Percentiles rank a stretch among this genome's conserved stretches.
These are phyloP conservation scores for Deinandra increscens DNA, from an alignment of 129 eudicot genomes.

Conservation along the genomic window DNA sequence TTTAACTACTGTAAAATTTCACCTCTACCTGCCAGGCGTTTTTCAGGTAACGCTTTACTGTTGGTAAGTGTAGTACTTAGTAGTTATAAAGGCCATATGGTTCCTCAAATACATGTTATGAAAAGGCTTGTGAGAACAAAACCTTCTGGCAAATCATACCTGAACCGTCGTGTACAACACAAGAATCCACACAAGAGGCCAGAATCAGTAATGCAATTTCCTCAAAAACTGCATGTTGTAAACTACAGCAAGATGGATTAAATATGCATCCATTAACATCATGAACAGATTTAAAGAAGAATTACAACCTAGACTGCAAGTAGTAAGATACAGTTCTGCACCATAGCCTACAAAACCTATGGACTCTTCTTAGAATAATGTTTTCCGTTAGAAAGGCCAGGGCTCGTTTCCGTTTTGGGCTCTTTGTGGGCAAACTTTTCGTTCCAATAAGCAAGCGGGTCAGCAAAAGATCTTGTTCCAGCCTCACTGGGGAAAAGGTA, in stretches of 20 bases:
- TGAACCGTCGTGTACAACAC: background rate
- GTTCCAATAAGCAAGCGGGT: conserved; percentile 46
- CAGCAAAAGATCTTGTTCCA: conserved; percentile 48
- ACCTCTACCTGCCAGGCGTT: too few species aligned
- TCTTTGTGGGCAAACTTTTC: conserved; percentile 22
- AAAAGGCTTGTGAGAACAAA: background rate
- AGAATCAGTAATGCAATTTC: conserved; percentile 5
- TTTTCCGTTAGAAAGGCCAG: conserved; percentile 48
- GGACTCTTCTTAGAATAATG: conserved; percentile 36
- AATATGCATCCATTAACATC: conserved; percentile 8
- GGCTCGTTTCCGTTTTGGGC: conserved; percentile 31
- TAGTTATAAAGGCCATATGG: conserved; percentile 1
- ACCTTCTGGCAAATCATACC: background rate
- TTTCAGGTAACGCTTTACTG: too few species aligned
- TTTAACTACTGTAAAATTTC: too few species aligned
- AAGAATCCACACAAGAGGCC: background rate
- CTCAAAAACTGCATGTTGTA: conserved; percentile 7
- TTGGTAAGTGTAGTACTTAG: too few species aligned
- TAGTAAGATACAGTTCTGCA: background rate
- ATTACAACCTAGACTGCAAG: background rate
- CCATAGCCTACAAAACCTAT: conserved; percentile 1
- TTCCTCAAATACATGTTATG: too few species aligned
- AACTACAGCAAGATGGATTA: conserved; percentile 19
- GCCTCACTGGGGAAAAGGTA: conserved; percentile 29
- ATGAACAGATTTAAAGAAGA: background rate